phyloP scores from a whole-genome alignment of 805 yeast genomes.

The Debaryomyces tyrocola region DNA sequence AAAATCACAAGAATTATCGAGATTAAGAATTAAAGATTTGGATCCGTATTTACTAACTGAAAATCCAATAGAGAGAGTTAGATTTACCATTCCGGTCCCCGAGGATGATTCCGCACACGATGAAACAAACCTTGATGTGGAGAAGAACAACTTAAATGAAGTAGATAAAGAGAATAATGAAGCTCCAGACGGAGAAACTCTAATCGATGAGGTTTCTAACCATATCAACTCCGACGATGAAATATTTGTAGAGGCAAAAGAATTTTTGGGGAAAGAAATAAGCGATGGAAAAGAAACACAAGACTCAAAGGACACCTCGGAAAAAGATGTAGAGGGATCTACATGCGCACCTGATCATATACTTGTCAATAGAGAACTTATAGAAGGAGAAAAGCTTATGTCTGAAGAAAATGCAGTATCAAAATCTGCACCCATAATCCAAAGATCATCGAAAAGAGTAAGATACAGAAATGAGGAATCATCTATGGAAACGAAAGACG shows the following conservation, averaged over 20 bases:
- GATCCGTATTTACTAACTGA: conserved; percentile 57
- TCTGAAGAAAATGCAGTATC: neutral
- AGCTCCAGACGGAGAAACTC: neutral
- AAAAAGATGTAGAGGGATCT: neutral
- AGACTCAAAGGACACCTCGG: neutral
- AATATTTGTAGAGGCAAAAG: conserved; percentile 24
- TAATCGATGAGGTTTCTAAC: neutral
- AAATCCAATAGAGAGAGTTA: conserved; percentile 46
- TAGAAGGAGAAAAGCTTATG: conserved; percentile 3
- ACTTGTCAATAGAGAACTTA: neutral
- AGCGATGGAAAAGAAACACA: no score
- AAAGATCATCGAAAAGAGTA: conserved; percentile 34
- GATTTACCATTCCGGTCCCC: conserved; percentile 21
- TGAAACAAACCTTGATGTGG: conserved; percentile 14
- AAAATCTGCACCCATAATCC: conserved; percentile 6
- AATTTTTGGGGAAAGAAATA: conserved; percentile 2
- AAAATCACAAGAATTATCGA: conserved; percentile 33
- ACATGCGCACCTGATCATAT: no score
- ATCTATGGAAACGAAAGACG: conserved; percentile 17
- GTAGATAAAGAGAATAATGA: neutral
- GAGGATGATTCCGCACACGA: conserved; percentile 7
- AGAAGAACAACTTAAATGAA: conserved; percentile 1
- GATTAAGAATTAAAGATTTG: conserved; percentile 40
- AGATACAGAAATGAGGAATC: conserved; percentile 15
- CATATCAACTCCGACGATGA: conserved; percentile 1